Base-by-base conservation (phyloP, 176 grass and related monocot species). In the bread wheat (Triticum aestivum) region DNA sequence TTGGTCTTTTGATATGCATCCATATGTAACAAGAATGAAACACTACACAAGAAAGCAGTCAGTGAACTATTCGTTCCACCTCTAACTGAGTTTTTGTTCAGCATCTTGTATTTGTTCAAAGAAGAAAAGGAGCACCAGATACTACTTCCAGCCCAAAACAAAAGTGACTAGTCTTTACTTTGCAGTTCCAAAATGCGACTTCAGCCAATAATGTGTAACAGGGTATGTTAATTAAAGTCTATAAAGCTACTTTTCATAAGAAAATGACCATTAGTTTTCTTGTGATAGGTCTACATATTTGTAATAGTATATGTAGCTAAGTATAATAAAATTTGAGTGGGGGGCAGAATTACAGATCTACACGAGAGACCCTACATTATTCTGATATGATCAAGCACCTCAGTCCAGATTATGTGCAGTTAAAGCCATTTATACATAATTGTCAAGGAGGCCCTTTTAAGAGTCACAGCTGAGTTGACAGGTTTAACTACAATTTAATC, bases 401-500 rank as follows among this genome's bases (percentile, higher is more conserved):
- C 37, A 62, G 54, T 62, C 52, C 52, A 78, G 30, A 78, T 37
- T 61, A 1, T 78, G 10, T 61, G 58, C 51, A 78, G 21, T 56
- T 77, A 78, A 54, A 61, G 18, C 32, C 32, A 62, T 61, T 37
- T 23, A 78, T 78, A 75, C 3, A 61, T 61, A n/a, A 23, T 6
- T 23, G 51, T 78, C 75, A 38, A 61, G 29, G 5, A 61, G 10
- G 20, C 52, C 10, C 30, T 78, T 78, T 39, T 61, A 79, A 62
- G 21, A 79, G 21, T 39, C 56, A 27, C 12, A 63, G 34, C 21
- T 63, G 56, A 79, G 21, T 78, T 63, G 56, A 62, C 33, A 41
- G 34, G 58, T 58, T 58, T 79, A 79, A 79, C 58, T 26, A 79
- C 35, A 33, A 79, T 79, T 62, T 11, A 79, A 79, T 79, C 56